These are phyloP conservation scores for Peltaster fructicola DNA, from an alignment of 2,329 filamentous ascomycete species.

Conservation along the genomic window DNA sequence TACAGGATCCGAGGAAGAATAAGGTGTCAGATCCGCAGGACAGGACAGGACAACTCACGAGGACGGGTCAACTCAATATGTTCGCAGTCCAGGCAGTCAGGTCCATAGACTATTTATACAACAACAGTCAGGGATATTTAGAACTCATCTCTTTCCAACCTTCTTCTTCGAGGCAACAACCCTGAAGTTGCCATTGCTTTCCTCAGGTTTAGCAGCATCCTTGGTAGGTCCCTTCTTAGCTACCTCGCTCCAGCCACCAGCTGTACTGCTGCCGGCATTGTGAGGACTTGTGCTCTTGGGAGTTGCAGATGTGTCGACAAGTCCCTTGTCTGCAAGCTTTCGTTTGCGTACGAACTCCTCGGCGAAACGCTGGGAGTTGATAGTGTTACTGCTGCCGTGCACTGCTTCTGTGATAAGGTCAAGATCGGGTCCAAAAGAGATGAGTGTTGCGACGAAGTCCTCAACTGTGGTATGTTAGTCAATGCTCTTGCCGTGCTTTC, in stretches of 20 bases:
- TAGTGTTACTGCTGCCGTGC: constrained; percentile 69
- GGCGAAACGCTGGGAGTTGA: constrained; percentile 84
- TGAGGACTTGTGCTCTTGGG: constrained; percentile 37
- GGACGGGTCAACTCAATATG: too few species aligned
- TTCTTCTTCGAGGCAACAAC: constrained; percentile 89
- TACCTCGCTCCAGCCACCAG: constrained; percentile 84
- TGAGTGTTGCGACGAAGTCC: constrained; percentile 59
- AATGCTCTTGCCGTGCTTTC: constrained; percentile 17
- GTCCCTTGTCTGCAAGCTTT: constrained; percentile 81
- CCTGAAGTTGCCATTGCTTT: constrained; percentile 54
- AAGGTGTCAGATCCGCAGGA: too few species aligned
- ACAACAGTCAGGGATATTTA: too few species aligned
- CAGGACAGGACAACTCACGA: too few species aligned
- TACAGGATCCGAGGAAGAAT: too few species aligned
- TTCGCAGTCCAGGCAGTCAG: too few species aligned
- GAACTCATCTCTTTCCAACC: constrained; percentile 29
- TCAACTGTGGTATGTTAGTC: constrained; percentile 51
- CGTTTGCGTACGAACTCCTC: constrained; percentile 89
- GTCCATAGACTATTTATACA: too few species aligned
- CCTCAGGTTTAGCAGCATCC: constrained; percentile 22
- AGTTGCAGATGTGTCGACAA: constrained; percentile 45
- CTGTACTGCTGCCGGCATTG: constrained; percentile 23
- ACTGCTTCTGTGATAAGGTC: constrained; percentile 80
- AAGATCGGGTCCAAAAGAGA: constrained; percentile 57
- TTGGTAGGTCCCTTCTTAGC: constrained; percentile 63